phyloP scores from a whole-genome alignment of 768 basidiomycete genomes.

The Fistulinella prunicolor region DNA sequence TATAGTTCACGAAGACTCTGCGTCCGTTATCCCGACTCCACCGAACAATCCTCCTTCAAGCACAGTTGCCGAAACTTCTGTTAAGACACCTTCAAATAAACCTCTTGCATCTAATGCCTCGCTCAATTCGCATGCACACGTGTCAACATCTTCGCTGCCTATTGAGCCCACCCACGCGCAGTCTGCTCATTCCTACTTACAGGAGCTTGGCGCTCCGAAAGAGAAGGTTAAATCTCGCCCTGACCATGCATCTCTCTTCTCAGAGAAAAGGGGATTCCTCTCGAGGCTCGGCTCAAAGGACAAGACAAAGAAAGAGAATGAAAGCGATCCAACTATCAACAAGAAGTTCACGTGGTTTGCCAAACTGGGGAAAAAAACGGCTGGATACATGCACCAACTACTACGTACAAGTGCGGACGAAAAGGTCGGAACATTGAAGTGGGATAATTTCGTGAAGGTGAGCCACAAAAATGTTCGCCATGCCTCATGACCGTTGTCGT shows the following conservation, averaged over 20 bases:
- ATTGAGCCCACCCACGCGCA: constrained; percentile 54
- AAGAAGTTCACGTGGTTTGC: constrained; percentile 55
- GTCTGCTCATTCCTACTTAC: constrained; percentile 69
- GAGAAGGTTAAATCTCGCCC: constrained; percentile 70
- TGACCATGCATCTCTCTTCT: constrained; percentile 51
- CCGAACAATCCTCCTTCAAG: constrained; percentile 17
- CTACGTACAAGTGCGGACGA: constrained; percentile 55
- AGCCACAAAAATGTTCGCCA: constrained; percentile 1
- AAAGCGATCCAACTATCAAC: constrained; percentile 13
- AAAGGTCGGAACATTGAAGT: constrained; percentile 65
- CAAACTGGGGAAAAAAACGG: constrained; percentile 57
- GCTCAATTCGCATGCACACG: constrained; percentile 21
- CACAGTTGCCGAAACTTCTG: constrained; percentile 26
- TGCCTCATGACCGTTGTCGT: background rate
- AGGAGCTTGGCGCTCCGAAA: constrained; percentile 50
- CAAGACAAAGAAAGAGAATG: constrained; percentile 35
- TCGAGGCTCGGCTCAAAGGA: constrained; percentile 42
- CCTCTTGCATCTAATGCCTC: constrained; percentile 15
- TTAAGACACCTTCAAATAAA: constrained; percentile 10
- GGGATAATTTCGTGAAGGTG: constrained; percentile 78
- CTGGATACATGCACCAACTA: constrained; percentile 60
- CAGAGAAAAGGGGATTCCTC: constrained; percentile 46
- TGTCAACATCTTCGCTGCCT: constrained; percentile 42
- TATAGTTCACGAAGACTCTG: constrained; percentile 23
- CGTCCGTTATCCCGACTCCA: constrained; percentile 14